These are phyloP conservation scores for Saccharomycopsis selenospora DNA, from an alignment of 805 yeast species.

Conservation along the genomic window DNA sequence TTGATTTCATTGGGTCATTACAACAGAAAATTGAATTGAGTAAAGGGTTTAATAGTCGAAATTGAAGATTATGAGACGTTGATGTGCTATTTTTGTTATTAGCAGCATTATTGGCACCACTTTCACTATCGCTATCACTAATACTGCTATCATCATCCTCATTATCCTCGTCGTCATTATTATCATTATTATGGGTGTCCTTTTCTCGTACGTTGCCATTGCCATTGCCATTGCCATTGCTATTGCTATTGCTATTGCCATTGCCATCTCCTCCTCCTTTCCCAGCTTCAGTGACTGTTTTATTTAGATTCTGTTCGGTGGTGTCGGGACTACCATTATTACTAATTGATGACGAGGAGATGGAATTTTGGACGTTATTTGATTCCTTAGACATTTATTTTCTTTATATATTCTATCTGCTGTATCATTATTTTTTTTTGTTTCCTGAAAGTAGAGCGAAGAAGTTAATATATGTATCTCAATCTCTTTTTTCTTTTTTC, in stretches of 20 bases:
- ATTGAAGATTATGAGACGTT: slow-evolving; percentile 10
- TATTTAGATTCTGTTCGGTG: not conserved
- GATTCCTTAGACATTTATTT: not conserved
- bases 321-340: not conserved
- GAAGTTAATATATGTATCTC: too few species aligned
- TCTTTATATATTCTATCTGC: not conserved
- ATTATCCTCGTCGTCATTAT: too few species aligned
- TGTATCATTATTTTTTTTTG: not conserved
- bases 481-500: too few species aligned
- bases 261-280: too few species aligned
- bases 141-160: too few species aligned
- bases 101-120: not conserved
- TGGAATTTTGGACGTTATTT: not conserved
- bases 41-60: slow-evolving; percentile 19
- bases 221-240: not conserved
- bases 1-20: slow-evolving; percentile 19
- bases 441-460: too few species aligned
- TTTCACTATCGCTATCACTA: not conserved
- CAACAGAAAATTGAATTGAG: slow-evolving; percentile 14
- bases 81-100: not conserved
- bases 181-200: not conserved
- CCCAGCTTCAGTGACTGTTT: too few species aligned
- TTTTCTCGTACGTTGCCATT: too few species aligned
- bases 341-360: not conserved
- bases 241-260: not conserved